Evolutionary conservation across 2,329 filamentous ascomycete genomes (phyloP).

Genomic region (Aspergillus neoniger): DNA sequence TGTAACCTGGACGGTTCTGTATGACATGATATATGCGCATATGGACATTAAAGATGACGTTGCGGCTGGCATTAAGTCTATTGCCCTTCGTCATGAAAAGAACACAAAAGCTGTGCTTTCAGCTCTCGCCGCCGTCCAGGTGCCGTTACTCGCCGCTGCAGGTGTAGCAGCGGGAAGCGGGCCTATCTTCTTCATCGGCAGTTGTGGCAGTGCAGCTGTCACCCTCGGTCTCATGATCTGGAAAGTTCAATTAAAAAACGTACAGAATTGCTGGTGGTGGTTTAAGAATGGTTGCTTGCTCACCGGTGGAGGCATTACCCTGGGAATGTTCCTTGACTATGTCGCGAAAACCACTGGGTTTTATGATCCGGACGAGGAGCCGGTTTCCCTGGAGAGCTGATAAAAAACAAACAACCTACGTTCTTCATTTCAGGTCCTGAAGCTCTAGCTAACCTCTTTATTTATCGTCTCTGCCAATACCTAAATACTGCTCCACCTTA

Average conservation of each 20-base stretch:
- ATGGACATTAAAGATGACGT: constrained; percentile 56
- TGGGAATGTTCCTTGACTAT: constrained; percentile 60
- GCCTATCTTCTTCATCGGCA: constrained; percentile 60
- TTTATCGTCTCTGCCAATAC: constrained; percentile 4
- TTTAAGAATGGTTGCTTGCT: constrained; percentile 64
- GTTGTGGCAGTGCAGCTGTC: constrained; percentile 58
- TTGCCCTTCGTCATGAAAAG: constrained; percentile 52
- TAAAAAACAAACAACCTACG: neutral
- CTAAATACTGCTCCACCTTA: constrained; percentile 56
- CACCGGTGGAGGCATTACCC: constrained; percentile 60
- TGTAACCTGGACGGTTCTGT: constrained; percentile 52
- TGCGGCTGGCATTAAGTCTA: constrained; percentile 53
- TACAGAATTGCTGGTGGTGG: constrained; percentile 65
- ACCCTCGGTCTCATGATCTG: constrained; percentile 62
- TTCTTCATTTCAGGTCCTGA: neutral
- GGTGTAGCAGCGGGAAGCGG: constrained; percentile 56
- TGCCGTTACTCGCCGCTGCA: constrained; percentile 46
- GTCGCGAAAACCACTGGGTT: constrained; percentile 31
- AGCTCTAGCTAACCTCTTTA: neutral
- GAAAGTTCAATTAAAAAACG: constrained; percentile 58
- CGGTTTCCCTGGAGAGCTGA: neutral
- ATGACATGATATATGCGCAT: constrained; percentile 56
- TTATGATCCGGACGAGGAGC: constrained; percentile 23
- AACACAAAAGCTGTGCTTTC: constrained; percentile 49
- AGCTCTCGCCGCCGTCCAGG: constrained; percentile 43